Conservation (phyloP, 2,329 filamentous ascomycete species). For the Pseudomassariella vexata region DNA sequence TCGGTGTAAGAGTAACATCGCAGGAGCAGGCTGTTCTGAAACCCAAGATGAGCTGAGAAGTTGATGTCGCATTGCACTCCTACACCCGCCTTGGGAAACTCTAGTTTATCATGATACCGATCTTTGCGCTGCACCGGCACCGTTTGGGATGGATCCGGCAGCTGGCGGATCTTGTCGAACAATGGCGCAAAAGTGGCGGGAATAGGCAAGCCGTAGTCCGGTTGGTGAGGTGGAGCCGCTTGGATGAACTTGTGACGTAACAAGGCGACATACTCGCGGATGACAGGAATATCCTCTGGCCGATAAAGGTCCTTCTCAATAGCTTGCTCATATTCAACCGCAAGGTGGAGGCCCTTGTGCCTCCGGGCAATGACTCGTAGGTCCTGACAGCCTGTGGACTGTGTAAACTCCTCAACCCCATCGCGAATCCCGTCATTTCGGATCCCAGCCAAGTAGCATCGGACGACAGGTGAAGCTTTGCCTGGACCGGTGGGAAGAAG, state of each 20-base stretch:
- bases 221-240: constrained; percentile 11
- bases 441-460: constrained; percentile 49
- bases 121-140: constrained; percentile 46
- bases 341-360: constrained; percentile 53
- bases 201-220: constrained; percentile 32
- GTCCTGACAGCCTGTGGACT: constrained; percentile 14
- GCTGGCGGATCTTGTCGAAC: constrained; percentile 35
- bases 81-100: constrained; percentile 70
- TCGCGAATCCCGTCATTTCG: constrained; percentile 37
- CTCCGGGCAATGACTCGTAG: constrained; percentile 38
- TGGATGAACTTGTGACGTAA: constrained; percentile 35
- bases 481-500: constrained; percentile 12
- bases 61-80: constrained; percentile 93
- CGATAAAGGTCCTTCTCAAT: constrained; percentile 42
- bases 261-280: constrained; percentile 44
- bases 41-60: constrained; percentile 75
- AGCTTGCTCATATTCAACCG: constrained; percentile 48
- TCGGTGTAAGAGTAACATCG: constrained; percentile 80
- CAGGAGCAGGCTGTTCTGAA: constrained; percentile 79
- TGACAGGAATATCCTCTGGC: constrained; percentile 23
- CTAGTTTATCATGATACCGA: constrained; percentile 55
- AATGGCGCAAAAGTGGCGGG: constrained; percentile 24
- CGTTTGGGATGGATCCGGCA: constrained; percentile 46
- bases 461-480: constrained; percentile 16
- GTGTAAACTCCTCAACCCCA: constrained; percentile 29